Evolutionary conservation across 768 basidiomycete species (phyloP).

Genomic region (Royoungia palumana): DNA sequence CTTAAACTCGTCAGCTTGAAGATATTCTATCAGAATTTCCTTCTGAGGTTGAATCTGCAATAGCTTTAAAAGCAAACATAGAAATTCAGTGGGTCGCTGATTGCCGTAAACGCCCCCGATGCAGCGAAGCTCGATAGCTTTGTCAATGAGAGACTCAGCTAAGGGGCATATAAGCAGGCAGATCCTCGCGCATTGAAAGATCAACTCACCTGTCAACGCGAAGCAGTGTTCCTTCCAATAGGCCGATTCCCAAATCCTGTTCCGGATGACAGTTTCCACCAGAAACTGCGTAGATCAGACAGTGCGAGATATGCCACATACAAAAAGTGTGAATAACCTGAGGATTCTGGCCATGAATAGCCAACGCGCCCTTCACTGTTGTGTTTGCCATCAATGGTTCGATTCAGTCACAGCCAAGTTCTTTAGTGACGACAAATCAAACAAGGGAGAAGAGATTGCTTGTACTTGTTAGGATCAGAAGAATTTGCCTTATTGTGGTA

Average conservation of each 20-base stretch:
- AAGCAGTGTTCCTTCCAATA: slow-evolving; percentile 99
- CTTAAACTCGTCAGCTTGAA: slow-evolving; percentile 98
- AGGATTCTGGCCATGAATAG: slow-evolving; percentile 97
- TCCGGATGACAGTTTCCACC: slow-evolving; percentile 94
- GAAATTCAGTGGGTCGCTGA: slow-evolving; percentile 90
- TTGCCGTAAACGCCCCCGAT: slow-evolving; percentile 97
- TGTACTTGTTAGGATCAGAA: slow-evolving; percentile 22
- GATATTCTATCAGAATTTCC: slow-evolving; percentile 93
- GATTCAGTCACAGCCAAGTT: no score
- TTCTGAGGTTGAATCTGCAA: slow-evolving; percentile 97
- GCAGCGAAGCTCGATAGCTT: slow-evolving; percentile 73
- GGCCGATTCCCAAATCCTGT: slow-evolving; percentile 89
- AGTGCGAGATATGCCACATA: not conserved
- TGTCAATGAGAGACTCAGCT: slow-evolving; percentile 95
- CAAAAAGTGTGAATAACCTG: no score
- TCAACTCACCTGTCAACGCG: slow-evolving; percentile 76
- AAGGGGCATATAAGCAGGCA: slow-evolving; percentile 2
- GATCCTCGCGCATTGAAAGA: not conserved
- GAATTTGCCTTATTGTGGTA: slow-evolving; percentile 33
- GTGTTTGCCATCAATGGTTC: slow-evolving; percentile 76
- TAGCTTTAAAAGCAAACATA: slow-evolving; percentile 89
- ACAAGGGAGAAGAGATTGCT: slow-evolving; percentile 14
- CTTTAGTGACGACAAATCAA: not conserved
- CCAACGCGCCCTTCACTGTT: slow-evolving; percentile 78
- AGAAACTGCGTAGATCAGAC: slow-evolving; percentile 58